Evolutionary conservation across 2,329 filamentous ascomycete species (phyloP), one percentile per base, ranked within the genome.

Genomic region (Xylaria hypoxylon): DNA sequence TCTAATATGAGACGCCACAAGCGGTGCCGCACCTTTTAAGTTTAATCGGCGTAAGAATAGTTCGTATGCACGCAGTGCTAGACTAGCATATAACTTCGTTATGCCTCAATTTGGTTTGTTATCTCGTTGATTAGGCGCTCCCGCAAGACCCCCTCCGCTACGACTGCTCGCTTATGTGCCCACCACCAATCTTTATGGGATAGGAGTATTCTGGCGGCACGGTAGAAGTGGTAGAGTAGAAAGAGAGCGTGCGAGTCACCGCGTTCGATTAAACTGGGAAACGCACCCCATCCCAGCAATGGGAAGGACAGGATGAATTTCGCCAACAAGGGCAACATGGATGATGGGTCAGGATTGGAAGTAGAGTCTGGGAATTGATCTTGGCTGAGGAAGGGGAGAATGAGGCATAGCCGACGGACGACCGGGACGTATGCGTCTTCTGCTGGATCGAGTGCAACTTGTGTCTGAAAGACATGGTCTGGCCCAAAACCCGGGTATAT

Each of bases 211-310:
- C 59, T 58, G 2, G 55, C 64, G 3, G 59, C 51, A 28, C 64
- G 64, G 24, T 66, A 66, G 31, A 66, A 66, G 31, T 66, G 59
- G 24, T 62, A 66, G 17, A 66, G 64, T 10, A 66, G 26, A 38
- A 66, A 62, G 31, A 66, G 64, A 35, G 59, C 64, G 42, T 66
- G 64, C 2, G 45, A 19, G 13, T 66, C 64, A 13, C 59, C 59
- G 10, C 42, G 38, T 10, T 66, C 59, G 17, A 66, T 48, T n/a
- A 66, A 64, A 61, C 48, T 45, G 2, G 63, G 50, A 10, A 68
- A 68, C 11, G 55, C 26, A 44, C 59, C 62, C 22, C 35, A 62
- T 35, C 66, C 59, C 5, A 68, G 51, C 2, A 67, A 24, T 17
- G 60, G 60, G 11, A 64, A 60, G 22, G 55, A 63, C 6, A 67